phyloP scores from a whole-genome alignment of 2,329 filamentous ascomycete species.

The Ophiostoma sp. region DNA sequence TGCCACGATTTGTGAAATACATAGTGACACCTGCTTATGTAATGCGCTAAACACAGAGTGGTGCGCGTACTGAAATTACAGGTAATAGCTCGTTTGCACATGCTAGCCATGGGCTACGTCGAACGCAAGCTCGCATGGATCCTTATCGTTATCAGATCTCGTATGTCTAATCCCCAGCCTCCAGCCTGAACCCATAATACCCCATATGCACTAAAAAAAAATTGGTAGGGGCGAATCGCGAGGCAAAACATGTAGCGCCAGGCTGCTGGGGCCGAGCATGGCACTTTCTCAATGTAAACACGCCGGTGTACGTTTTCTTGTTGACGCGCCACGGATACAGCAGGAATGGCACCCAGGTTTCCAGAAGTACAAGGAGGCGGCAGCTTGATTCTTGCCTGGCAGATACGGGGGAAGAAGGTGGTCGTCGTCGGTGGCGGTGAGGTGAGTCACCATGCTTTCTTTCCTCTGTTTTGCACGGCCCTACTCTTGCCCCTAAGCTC shows the following conservation, averaged over 20 bases:
- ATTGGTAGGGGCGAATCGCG: background rate
- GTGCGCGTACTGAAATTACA: background rate
- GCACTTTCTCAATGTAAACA: background rate
- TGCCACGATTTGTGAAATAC: background rate
- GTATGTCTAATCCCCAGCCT: background rate
- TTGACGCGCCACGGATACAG: conserved; percentile 7
- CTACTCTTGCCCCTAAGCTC: background rate
- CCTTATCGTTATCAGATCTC: conserved; percentile 21
- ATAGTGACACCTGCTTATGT: conserved; percentile 5
- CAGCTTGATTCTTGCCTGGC: conserved; percentile 92
- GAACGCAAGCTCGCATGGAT: conserved; percentile 9
- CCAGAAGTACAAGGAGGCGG: conserved; percentile 83
- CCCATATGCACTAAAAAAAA: conserved; percentile 8
- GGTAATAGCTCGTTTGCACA: background rate
- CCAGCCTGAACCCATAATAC: background rate
- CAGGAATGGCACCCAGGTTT: conserved; percentile 45
- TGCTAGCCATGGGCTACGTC: background rate
- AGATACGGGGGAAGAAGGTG: conserved; percentile 80
- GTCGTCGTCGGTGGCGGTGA: conserved; percentile 94
- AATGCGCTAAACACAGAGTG: background rate
- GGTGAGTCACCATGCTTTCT: conserved; percentile 46
- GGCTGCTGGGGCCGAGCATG: background rate
- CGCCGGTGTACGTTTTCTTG: background rate
- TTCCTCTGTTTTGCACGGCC: background rate
- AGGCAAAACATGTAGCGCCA: background rate